These are phyloP conservation scores for Diaporthe sp. DNA, from an alignment of 2,329 filamentous ascomycete species.

Conservation along the genomic window DNA sequence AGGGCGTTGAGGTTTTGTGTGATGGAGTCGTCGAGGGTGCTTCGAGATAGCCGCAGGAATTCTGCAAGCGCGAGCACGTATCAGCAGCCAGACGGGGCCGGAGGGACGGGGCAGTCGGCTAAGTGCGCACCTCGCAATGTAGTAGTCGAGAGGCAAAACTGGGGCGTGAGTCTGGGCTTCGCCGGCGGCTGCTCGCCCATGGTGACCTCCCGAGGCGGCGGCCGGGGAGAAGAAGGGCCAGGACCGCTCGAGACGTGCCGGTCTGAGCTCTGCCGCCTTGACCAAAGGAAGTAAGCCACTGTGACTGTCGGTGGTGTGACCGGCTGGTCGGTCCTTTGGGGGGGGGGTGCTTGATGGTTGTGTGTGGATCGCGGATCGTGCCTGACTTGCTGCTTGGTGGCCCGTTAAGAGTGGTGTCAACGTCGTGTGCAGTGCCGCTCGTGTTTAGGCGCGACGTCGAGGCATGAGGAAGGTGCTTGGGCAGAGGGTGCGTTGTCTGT, in stretches of 20 bases:
- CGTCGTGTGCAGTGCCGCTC: neutral
- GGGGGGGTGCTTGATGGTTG: slow-evolving; percentile 45
- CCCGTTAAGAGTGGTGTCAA: neutral
- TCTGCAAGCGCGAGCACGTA: slow-evolving; percentile 66
- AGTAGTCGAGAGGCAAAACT: slow-evolving; percentile 83
- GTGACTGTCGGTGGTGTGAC: slow-evolving; percentile 47
- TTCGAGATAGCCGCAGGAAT: slow-evolving; percentile 89
- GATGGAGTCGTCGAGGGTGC: slow-evolving; percentile 92
- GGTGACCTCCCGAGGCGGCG: slow-evolving; percentile 47
- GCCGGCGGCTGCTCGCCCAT: slow-evolving; percentile 63
- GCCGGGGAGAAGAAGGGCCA: slow-evolving; percentile 33
- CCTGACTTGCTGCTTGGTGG: neutral
- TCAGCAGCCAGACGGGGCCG: neutral
- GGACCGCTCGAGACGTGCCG: slow-evolving; percentile 53
- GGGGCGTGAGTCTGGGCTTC: slow-evolving; percentile 73
- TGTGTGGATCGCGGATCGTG: slow-evolving; percentile 40
- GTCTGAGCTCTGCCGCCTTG: slow-evolving; percentile 55
- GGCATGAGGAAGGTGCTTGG: neutral
- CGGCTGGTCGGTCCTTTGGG: slow-evolving; percentile 35
- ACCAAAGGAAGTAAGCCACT: slow-evolving; percentile 67
- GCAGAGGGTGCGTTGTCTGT: neutral
- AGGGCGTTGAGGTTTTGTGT: slow-evolving; percentile 93
- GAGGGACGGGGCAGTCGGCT: neutral
- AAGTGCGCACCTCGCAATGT: slow-evolving; percentile 73
- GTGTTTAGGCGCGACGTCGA: neutral